Base-by-base conservation (phyloP, 1,284 basidiomycete genomes). In the Naganishia albida region DNA sequence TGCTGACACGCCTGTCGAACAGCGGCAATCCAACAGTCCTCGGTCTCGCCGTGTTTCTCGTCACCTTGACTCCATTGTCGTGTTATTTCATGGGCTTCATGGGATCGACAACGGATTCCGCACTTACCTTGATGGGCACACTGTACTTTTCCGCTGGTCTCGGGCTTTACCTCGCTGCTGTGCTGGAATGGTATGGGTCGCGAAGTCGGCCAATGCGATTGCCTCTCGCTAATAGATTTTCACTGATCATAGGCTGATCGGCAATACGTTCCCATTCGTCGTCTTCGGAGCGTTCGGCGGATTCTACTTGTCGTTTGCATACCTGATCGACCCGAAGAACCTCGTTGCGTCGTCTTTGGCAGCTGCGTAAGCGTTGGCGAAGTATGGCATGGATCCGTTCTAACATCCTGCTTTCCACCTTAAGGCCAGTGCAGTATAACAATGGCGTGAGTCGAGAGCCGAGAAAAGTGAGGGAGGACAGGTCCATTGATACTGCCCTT, bases 21-120 rank as follows among this genome's bases (percentile, higher is more conserved):
- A 64, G 62, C 38, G 63, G 63, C 28, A 65, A 65, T 34, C 63
- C 63, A 28, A 65, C 63, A 3, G 52, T 55, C 2, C 28, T 65
- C 39, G 63, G 63, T 3, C 55, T 65, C 13, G 63, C 63, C 0
- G 53, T 50, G 7, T 65, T 65, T 20, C 48, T 54, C 23, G 48
- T 65, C 26, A 56, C 53, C 6, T 39, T 65, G 46, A 65, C 46
- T 34, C 63, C 63, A 2, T 34, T 65, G 34, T 55, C 63, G 30
- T 65, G 63, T 39, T 65, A 65, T 38, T 50, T 57, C 23, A 65
- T 65, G 63, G 53, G 54, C 25, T 65, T 65, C n/a, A 57, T 56
- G 63, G 63, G 63, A 20, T n/a, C 63, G 15, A 59, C 46, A 2
- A 48, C 53, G 28, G 34, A 25, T 49, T 49, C 52, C 30, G 50